Evolutionary conservation across 2,329 filamentous ascomycete species (phyloP).

Genomic region (Domatiomyces globalis): DNA sequence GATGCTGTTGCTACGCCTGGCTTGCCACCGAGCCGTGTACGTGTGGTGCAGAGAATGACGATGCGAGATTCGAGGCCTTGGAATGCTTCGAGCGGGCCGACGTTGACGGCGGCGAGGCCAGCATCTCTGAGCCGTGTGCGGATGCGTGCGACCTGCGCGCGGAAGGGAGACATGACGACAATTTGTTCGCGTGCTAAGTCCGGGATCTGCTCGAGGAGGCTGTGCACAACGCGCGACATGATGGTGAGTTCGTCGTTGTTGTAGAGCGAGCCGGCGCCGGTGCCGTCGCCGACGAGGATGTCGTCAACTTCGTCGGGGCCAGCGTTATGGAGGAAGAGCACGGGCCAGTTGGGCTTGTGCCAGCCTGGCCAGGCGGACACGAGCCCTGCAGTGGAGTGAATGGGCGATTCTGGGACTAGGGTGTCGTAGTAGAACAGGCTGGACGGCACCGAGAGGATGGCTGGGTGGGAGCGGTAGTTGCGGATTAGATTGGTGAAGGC

Average conservation of each 20-base stretch:
- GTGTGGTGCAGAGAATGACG: conserved; percentile 33
- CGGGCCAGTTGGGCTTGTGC: conserved; percentile 27
- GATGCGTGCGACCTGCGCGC: conserved; percentile 31
- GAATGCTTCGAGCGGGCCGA: conserved; percentile 34
- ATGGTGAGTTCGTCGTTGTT: conserved; percentile 14
- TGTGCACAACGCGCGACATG: conserved; percentile 9
- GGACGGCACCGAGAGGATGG: conserved; percentile 30
- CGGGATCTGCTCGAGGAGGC: conserved; percentile 15
- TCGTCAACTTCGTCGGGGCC: conserved; percentile 28
- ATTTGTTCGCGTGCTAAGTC: conserved; percentile 23
- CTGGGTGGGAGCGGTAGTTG: conserved; percentile 35
- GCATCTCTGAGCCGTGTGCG: conserved; percentile 24
- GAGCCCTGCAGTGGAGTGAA: conserved; percentile 8
- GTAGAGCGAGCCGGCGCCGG: conserved; percentile 11
- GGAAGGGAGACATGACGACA: conserved; percentile 32
- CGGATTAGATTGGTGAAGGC: conserved; percentile 32
- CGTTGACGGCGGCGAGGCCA: conserved; percentile 27
- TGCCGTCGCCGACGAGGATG: conserved; percentile 24
- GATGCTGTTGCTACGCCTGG: background rate
- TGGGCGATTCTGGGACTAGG: conserved; percentile 26
- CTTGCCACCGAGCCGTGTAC: conserved; percentile 15
- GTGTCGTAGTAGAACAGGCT: conserved; percentile 33
- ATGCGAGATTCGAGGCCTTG: conserved; percentile 33
- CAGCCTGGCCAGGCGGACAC: conserved; percentile 23
- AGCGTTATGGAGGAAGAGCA: conserved; percentile 29